Evolutionary conservation across 345 rosid genomes (phyloP), one percentile per base, ranked within the genome.

Genomic region (Eucalyptus pauciflora): DNA sequence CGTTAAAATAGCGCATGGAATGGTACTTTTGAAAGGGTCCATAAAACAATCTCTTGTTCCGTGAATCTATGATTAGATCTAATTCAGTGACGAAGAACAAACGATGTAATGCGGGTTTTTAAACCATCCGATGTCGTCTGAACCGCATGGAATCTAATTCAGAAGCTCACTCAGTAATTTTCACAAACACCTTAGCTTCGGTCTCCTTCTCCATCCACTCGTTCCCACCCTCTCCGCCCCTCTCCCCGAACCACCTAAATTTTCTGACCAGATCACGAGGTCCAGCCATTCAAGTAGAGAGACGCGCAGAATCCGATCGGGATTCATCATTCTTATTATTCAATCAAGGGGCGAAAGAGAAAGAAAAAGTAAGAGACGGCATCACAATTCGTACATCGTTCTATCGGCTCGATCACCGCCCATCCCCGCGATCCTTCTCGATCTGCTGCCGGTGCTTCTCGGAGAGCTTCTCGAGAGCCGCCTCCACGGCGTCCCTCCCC

Each of bases 361-460:
- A 18, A 17, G 2, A 16, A 67, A 16, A 33, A n/a, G 43, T 31
- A 71, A 20, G 17, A 2, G 76, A 64, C 76, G 48, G 85, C 85
- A 6, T 76, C 85, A 22, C 15, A 7, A 76, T 41, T 20, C 85
- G 85, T 76, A 41, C 85, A 76, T 76, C 48, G 43, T 76, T 76
- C 85, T 15, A 41, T 76, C 48, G 9, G 85, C 85, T 76, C 15
- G 22, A 76, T 46, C 90, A 87, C 89, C 89, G 94, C 13, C 92
- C 90, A 50, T 91, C 88, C 18, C 91, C 88, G 10, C 92, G 90
- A 17, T 93, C 93, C 90, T 94, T 93, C 92, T 93, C 95, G 43
- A 95, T 90, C 93, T 94, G 95, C 89, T 92, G 95, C 88, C 90
- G 92, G 67, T 96, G 96, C 94, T 96, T 94, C 94, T 97, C 98